Evolutionary conservation across 2,329 filamentous ascomycete species (phyloP), one percentile per base, ranked within the genome.

Genomic region (Bipolaris sorokiniana): DNA sequence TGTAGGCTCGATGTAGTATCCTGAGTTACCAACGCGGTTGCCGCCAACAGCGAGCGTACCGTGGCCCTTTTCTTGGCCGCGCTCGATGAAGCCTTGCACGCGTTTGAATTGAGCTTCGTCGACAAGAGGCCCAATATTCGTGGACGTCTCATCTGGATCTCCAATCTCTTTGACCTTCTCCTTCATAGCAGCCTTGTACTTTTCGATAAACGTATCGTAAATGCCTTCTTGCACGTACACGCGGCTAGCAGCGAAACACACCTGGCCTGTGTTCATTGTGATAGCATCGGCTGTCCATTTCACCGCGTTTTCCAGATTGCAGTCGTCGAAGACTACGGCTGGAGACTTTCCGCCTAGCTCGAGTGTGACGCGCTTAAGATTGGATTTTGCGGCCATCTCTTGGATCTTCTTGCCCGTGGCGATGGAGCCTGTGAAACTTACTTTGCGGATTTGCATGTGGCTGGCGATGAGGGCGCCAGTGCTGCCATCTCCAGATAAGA

Each of bases 301-400:
- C 1, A 77, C 71, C 0, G 77, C 77, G 18, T 80, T 78, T 4
- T 80, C 77, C 9, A 81, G 65, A 59, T 80, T 73, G 15, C 66
- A 69, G 61, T 81, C 79, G 31, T 80, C 76, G 55, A 81, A 81
- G 6, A 81, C 71, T 5, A 81, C 68, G 1, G 75, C 75, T 0
- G 79, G 79, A 7, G 71, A 76, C 60, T 81, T 81, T 15, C 79
- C 79, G 16, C 79, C 79, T 1, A 80, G 70, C 58, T 80, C 79
- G 11, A 80, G 73, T 0, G 76, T 79, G 4, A 80, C 75, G 18
- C 74, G 68, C 67, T 80, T 80, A 6, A 81, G 64, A 49, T 80
- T 80, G 1, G 69, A 76, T 22, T 76, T 74, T 3, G 77, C 74
- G 4, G 77, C 77, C 56, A 76, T 74, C 47, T 76, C 70, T 51